Conservation (phyloP, 2,329 filamentous ascomycete species). For the Pseudopyrenochaeta lycopersici region DNA sequence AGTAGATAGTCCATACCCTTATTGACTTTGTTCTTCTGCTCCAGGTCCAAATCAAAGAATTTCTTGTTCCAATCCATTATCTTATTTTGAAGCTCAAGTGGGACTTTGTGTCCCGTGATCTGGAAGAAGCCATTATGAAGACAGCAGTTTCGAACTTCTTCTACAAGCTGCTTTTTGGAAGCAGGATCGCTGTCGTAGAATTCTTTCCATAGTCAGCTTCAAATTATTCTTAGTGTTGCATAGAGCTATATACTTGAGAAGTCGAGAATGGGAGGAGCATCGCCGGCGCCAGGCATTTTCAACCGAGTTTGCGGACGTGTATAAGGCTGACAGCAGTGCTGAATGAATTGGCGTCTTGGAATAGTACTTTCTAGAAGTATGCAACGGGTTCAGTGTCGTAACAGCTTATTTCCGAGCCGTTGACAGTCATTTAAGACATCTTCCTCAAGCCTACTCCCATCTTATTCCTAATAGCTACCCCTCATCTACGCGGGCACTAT, state of each 20-base stretch:
- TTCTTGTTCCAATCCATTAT: conserved; percentile 52
- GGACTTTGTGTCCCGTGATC: conserved; percentile 53
- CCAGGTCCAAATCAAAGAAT: conserved; percentile 53
- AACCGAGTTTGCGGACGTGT: not conserved
- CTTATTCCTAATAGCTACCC: not conserved
- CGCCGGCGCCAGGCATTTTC: conserved; percentile 30
- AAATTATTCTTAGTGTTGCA: not conserved
- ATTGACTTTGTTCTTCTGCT: conserved; percentile 53
- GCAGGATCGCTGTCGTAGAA: conserved; percentile 37
- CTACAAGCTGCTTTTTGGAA: conserved; percentile 36
- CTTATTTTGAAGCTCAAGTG: conserved; percentile 47
- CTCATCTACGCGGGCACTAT: not conserved
- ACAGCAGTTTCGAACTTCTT: conserved; percentile 41
- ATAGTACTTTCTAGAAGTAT: too few species aligned
- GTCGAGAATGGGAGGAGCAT: conserved; percentile 37
- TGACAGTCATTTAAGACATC: not conserved
- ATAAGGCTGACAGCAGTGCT: not conserved
- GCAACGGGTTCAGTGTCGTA: too few species aligned
- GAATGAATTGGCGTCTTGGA: not conserved
- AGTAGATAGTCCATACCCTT: conserved; percentile 35
- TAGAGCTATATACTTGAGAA: conserved; percentile 30
- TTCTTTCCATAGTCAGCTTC: conserved; percentile 16
- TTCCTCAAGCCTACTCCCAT: not conserved
- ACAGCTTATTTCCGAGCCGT: too few species aligned
- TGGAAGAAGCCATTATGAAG: conserved; percentile 57